Base-by-base conservation (phyloP, 371 early-diverging fungal species). In the Mucor sp. region DNA sequence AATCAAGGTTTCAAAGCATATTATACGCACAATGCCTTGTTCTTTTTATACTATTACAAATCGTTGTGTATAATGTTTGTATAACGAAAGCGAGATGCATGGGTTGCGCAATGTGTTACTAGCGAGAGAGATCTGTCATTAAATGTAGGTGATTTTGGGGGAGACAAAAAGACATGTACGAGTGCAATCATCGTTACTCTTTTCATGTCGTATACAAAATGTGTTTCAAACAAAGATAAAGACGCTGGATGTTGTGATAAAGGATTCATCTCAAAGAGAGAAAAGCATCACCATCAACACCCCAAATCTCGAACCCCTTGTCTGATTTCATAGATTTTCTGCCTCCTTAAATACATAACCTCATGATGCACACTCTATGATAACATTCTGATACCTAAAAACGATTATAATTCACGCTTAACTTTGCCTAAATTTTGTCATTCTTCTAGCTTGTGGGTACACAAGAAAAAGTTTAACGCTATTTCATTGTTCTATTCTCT, bases 31-130 rank as follows among this genome's bases (percentile, higher is more conserved):
- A 44, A 44, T 44, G 6, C 4, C 44, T 7, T 44, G n/a, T n/a
- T 19, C 8, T 44, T 37, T 37, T 37, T 37, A 37, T 44, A 44
- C 44, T 44, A 44, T 44, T 44, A 37, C n/a, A 19, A 44, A 44
- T 15, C 53, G 23, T 53, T 53, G 53, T 7, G 23, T 33, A 30
- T 64, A 19, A 21, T 25, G 30, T 28, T 64, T 43, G 60, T 58
- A 63, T 37, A 17, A 68, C 59, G n/a, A 48, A 17, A 50, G 4
- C 27, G 37, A 33, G 48, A 66, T 70, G 67, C 67, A 67, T 71
- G 71, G 71, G 71, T 66, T 19, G n/a, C 14, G 37, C 71, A 70
- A 62, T 60, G 71, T 66, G 63, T 62, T 27, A 70, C 70, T 48
- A 5, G 23, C 23, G 4, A 17, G 7, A 17, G 7, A 19, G 4